These are phyloP conservation scores for Podosphaera fusca DNA, from an alignment of 2,329 filamentous ascomycete genomes.

Conservation along the genomic window DNA sequence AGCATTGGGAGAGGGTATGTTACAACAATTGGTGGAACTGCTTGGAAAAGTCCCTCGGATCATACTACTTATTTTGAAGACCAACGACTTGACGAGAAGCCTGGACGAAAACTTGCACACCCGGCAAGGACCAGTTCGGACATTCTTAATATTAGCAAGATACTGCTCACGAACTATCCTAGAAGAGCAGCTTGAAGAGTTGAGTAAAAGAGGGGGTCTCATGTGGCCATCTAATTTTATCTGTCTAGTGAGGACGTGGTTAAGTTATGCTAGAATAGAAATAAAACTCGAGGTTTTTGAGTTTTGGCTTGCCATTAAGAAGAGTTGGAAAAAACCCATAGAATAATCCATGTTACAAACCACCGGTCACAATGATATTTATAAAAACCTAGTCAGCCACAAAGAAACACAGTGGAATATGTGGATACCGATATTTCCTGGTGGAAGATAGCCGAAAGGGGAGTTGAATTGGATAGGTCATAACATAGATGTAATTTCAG, in stretches of 20 bases:
- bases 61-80: conserved; percentile 88
- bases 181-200: conserved; percentile 36
- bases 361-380: too few relatives aligned
- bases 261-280: conserved; percentile 35
- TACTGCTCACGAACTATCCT: conserved; percentile 46
- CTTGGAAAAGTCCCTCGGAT: conserved; percentile 76
- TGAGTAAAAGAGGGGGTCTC: conserved; percentile 29
- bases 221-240: conserved; percentile 33
- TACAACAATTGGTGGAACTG: conserved; percentile 71
- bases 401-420: too few relatives aligned
- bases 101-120: conserved; percentile 81
- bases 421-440: too few relatives aligned
- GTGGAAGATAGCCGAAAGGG: too few relatives aligned
- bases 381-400: too few relatives aligned
- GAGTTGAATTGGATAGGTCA: too few relatives aligned
- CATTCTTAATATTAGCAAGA: conserved; percentile 43
- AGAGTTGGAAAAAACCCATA: conserved; percentile 11
- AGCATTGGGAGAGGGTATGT: conserved; percentile 65
- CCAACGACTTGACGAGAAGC: conserved; percentile 83
- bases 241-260: conserved; percentile 30
- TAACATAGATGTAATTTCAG: too few relatives aligned
- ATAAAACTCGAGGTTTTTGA: conserved; percentile 41
- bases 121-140: conserved; percentile 37
- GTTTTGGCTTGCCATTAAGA: conserved; percentile 32
- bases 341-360: too few relatives aligned